Evolutionary conservation across 1,284 basidiomycete species (phyloP).

Genomic region (Puccinia hordei): DNA sequence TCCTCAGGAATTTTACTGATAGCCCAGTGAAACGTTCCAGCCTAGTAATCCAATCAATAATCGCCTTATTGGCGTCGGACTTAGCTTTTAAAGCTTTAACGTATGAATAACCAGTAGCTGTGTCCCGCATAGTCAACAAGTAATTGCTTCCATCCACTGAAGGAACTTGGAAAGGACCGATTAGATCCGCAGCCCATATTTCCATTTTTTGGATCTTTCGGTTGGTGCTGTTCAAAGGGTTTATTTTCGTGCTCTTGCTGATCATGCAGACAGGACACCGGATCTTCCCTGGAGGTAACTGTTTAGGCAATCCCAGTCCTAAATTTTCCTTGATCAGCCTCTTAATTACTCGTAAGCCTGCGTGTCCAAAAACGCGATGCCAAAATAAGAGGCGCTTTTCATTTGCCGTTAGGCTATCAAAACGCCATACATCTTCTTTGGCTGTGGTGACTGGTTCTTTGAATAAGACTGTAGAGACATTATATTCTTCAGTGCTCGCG

Average conservation of each 20-base stretch:
- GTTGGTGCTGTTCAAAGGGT: background rate
- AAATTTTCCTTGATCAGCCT: background rate
- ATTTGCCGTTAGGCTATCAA: background rate
- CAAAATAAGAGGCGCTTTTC: background rate
- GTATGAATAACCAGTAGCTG: background rate
- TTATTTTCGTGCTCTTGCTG: background rate
- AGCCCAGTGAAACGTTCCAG: background rate
- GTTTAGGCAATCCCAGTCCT: background rate
- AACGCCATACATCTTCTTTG: background rate
- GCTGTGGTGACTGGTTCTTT: no score
- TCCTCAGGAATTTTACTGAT: background rate
- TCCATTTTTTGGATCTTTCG: background rate
- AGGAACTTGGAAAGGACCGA: background rate
- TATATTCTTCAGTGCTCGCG: no score
- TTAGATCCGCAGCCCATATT: background rate
- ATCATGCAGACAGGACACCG: conserved; percentile 1
- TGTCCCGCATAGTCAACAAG: conserved; percentile 8
- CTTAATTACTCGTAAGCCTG: background rate
- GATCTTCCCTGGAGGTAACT: background rate
- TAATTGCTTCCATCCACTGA: background rate
- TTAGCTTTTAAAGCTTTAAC: background rate
- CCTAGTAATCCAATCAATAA: background rate
- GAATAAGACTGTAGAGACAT: no score
- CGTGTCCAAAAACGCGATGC: background rate
- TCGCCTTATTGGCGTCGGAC: background rate